Base-by-base conservation (phyloP, 495 filamentous ascomycete genomes). In the Haplographium delicatum region DNA sequence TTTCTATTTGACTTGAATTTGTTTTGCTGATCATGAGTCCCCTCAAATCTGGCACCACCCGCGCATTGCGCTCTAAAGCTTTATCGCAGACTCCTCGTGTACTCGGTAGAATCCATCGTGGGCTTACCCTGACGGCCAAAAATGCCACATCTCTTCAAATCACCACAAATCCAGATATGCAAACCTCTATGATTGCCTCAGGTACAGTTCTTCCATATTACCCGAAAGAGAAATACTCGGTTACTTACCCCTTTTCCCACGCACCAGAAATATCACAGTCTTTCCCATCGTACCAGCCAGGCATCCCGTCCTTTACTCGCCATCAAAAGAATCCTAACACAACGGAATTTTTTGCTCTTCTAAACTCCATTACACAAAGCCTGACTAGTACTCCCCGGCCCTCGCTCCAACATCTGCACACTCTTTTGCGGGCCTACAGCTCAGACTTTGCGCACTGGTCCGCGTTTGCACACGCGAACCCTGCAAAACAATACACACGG, bases 401-500 rank as follows among this genome's bases (percentile, higher is more conserved):
- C 0, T 13, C 40, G 11, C 37, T 60, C 13, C 58, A 44, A 8
- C 23, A 35, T 9, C 50, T 60, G 3, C 41, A 44, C 30, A 11
- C 38, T 11, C 31, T 60, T 10, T 43, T 60, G 4, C 53, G 50
- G n/a, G 6, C 33, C 25, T 60, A 60, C 30, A 35, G 25, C 6
- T 57, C 58, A 5, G 24, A 57, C 16, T 18, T 41, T 5, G 2
- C 64, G 2, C 83, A 93, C 26, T 96, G 91, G 91, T 60, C 68
- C n/a, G 64, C 62, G 51, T 95, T 82, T 64, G 88, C 86, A 7
- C 63, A 88, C 45, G 75, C 68, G 8, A 82, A 94, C 62, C 49
- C 66, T 27, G 77, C 66, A 37, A 74, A 81, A 56, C 72, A 73
- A 4, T 96, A 95, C 65, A 96, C 91, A 0, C 68, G 91, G 44